Percentiles rank a stretch among this genome's conserved stretches.
These are phyloP conservation scores for Ogataea trehaloabstinens DNA, from an alignment of 805 yeast genomes.

Conservation along the genomic window DNA sequence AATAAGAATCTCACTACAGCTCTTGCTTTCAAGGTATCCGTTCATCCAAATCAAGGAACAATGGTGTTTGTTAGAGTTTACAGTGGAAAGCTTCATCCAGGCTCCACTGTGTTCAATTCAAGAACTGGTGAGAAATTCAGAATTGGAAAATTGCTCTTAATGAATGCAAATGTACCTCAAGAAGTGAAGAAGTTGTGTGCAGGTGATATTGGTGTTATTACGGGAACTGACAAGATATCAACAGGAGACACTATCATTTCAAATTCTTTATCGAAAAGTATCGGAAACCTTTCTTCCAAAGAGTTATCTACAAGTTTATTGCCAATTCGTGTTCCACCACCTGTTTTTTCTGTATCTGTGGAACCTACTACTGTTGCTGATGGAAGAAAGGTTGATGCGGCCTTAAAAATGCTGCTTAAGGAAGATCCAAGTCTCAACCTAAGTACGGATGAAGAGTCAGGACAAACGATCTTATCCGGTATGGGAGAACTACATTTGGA, in stretches of 20 bases:
- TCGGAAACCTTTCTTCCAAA: conserved; percentile 27
- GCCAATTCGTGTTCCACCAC: conserved; percentile 87
- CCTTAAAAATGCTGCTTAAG: conserved; percentile 61
- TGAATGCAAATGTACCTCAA: conserved; percentile 87
- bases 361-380: conserved; percentile 87
- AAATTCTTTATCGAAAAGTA: conserved; percentile 50
- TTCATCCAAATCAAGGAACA: conserved; percentile 79
- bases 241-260: conserved; percentile 91
- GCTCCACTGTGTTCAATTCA: conserved; percentile 63
- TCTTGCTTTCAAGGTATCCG: conserved; percentile 86
- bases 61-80: conserved; percentile 88
- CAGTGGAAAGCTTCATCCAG: conserved; percentile 69
- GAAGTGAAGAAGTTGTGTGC: conserved; percentile 60
- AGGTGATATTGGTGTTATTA: conserved; percentile 92
- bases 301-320: conserved; percentile 51
- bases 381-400: conserved; percentile 65
- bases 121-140: conserved; percentile 65
- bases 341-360: conserved; percentile 82
- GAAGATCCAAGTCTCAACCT: conserved; percentile 90
- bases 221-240: conserved; percentile 66
- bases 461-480: conserved; percentile 86
- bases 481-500: conserved; percentile 98
- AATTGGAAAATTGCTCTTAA: conserved; percentile 65
- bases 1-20: conserved; percentile 68
- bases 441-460: conserved; percentile 75